Base-by-base conservation (phyloP, 768 basidiomycete species). In the Amanita polypyramis region DNA sequence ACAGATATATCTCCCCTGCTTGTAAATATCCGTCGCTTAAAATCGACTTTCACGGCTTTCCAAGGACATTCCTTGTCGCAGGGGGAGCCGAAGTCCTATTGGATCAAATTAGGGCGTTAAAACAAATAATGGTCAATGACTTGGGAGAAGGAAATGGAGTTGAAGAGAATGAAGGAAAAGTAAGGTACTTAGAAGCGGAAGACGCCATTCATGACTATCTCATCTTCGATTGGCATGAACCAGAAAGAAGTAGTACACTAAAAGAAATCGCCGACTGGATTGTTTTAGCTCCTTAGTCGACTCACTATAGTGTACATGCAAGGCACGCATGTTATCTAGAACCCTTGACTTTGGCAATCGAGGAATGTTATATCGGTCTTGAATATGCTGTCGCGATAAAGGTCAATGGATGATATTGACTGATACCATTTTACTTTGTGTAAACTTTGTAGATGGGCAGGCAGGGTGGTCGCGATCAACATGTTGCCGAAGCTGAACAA, bases 401-500 rank as follows among this genome's bases (percentile, higher is more conserved):
- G 21, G 25, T 15, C 44, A 30, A 6, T 15, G 32, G 11, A 21
- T 39, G 20, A 17, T 21, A 23, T 4, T 39, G 14, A 52, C 45
- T 55, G 17, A 36, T 39, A 50, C 33, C 17, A 54, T 51, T 34
- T 63, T 59, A 0, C 66, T 69, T 3, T 59, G 59, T 62, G 60
- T 36, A 78, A 53, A 11, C 67, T 68, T 20, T 58, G 68, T 4
- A n/a, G 60, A 60, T 35, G 2, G 84, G 84, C 3, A 85, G n/a
- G n/a, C n/a, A n/a, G n/a, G n/a, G n/a, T n/a, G n/a, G n/a, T 58
- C 27, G 69, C 84, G 21, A 86, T 80, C 36, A 81, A 61, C 25
- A 79, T 70, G 59, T 86, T 86, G 9, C 84, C 84, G 38, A 85
- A 51, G 56, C 7, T 7, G 25, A 27, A 84, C 79, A 55, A 85